phyloP scores from a whole-genome alignment of 352 stramenopile genomes.

The Phytophthora cryptogea region DNA sequence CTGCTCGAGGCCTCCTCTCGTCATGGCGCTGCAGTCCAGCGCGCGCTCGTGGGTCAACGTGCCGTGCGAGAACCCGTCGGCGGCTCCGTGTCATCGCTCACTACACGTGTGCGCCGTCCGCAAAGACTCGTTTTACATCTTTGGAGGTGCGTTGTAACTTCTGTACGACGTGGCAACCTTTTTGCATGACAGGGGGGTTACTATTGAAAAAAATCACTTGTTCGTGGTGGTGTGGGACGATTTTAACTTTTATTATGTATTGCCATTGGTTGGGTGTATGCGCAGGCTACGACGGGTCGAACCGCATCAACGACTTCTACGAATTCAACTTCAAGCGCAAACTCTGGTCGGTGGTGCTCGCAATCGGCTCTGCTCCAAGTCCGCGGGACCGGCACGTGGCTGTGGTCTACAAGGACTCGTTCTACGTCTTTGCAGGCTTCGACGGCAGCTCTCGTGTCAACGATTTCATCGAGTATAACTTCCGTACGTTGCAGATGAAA shows the following conservation, averaged over 20 bases:
- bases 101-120: slow-evolving; percentile 92
- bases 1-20: not conserved
- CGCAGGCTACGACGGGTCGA: slow-evolving; percentile 91
- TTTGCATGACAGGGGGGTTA: not conserved
- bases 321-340: slow-evolving; percentile 91
- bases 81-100: slow-evolving; percentile 91
- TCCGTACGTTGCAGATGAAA: slow-evolving; percentile 59
- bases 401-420: slow-evolving; percentile 92
- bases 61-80: slow-evolving; percentile 79
- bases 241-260: not conserved
- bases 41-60: slow-evolving; percentile 75
- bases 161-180: not conserved
- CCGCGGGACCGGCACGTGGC: slow-evolving; percentile 95
- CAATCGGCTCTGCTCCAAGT: slow-evolving; percentile 73
- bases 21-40: slow-evolving; percentile 41
- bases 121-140: slow-evolving; percentile 94
- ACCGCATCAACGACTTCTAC: slow-evolving; percentile 95
- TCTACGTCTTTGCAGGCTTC: slow-evolving; percentile 96
- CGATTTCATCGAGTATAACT: slow-evolving; percentile 96
- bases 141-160: slow-evolving; percentile 64
- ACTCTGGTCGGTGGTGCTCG: slow-evolving; percentile 72
- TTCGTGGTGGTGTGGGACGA: not conserved
- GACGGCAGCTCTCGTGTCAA: slow-evolving; percentile 93
- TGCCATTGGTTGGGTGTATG: not conserved
- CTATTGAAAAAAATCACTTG: not conserved